Conservation (phyloP, 2,329 filamentous ascomycete species). For the Hypoxylon sp. region DNA sequence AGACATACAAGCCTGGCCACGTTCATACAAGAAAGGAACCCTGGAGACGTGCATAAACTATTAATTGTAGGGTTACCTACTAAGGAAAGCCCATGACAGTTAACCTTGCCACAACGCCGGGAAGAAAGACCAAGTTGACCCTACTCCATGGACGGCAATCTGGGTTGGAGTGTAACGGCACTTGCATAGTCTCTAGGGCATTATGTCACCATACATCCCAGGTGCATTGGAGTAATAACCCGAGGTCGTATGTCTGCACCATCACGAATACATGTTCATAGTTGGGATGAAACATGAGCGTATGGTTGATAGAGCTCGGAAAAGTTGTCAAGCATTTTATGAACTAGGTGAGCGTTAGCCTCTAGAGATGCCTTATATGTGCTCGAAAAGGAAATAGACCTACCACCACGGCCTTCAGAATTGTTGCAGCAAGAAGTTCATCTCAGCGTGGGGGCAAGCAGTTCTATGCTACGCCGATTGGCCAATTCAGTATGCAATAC, state of each 20-base stretch:
- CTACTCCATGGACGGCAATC: slow-evolving; percentile 19
- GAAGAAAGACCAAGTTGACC: slow-evolving; percentile 13
- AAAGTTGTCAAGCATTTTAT: neutral
- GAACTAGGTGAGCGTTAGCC: neutral
- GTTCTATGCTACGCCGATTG: slow-evolving; percentile 15
- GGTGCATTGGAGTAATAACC: slow-evolving; percentile 15
- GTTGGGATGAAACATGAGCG: neutral
- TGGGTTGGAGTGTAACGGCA: slow-evolving; percentile 25
- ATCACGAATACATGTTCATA: slow-evolving; percentile 4
- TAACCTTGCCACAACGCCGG: slow-evolving; percentile 14
- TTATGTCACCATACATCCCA: slow-evolving; percentile 36
- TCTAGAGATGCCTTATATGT: slow-evolving; percentile 6
- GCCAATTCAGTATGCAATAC: slow-evolving; percentile 19
- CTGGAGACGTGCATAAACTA: slow-evolving; percentile 15
- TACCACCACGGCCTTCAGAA: slow-evolving; percentile 5
- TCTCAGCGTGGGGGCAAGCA: slow-evolving; percentile 34
- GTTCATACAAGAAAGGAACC: slow-evolving; percentile 10
- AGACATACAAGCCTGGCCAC: slow-evolving; percentile 3
- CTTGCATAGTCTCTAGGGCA: slow-evolving; percentile 28
- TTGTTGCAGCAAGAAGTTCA: slow-evolving; percentile 2
- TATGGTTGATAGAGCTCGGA: neutral
- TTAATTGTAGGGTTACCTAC: slow-evolving; percentile 4
- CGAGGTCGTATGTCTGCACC: slow-evolving; percentile 16
- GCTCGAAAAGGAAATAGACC: slow-evolving; percentile 14
- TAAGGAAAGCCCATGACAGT: slow-evolving; percentile 7